phyloP scores from a whole-genome alignment of 139 green algal species.

The Haematococcus sp. region DNA sequence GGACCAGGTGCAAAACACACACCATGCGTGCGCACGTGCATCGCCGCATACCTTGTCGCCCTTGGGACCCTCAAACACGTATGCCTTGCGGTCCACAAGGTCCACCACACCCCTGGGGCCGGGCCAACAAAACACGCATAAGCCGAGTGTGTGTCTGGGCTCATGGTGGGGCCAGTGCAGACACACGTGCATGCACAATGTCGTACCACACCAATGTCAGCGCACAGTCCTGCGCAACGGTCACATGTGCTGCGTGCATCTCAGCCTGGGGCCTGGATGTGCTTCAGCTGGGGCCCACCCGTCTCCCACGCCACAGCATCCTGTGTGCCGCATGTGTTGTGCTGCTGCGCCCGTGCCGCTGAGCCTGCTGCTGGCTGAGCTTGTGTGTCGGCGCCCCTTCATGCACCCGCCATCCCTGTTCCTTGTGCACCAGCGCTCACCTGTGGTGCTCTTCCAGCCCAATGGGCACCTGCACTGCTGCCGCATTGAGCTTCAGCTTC shows the following conservation, averaged over 20 bases:
- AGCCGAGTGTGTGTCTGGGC: background rate
- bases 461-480: conserved; percentile 89
- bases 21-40: too few species aligned
- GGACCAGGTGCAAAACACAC: too few species aligned
- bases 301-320: too few species aligned
- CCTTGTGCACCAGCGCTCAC: background rate
- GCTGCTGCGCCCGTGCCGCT: too few species aligned
- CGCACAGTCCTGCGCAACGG: too few species aligned
- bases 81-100: conserved; percentile 66
- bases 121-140: background rate
- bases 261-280: too few species aligned
- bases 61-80: conserved; percentile 71
- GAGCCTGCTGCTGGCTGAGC: background rate
- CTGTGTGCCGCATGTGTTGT: too few species aligned
- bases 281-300: too few species aligned
- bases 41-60: conserved; percentile 55
- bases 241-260: too few species aligned
- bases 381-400: too few species aligned
- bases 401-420: background rate
- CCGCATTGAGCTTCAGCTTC: conserved; percentile 88
- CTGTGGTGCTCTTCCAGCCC: conserved; percentile 86
- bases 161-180: background rate
- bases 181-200: background rate
- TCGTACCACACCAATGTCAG: background rate
- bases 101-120: conserved; percentile 82